Evolutionary conservation across 768 basidiomycete genomes (phyloP), one percentile per base, ranked within the genome.

Genomic region (Podaxis mareebaensis): DNA sequence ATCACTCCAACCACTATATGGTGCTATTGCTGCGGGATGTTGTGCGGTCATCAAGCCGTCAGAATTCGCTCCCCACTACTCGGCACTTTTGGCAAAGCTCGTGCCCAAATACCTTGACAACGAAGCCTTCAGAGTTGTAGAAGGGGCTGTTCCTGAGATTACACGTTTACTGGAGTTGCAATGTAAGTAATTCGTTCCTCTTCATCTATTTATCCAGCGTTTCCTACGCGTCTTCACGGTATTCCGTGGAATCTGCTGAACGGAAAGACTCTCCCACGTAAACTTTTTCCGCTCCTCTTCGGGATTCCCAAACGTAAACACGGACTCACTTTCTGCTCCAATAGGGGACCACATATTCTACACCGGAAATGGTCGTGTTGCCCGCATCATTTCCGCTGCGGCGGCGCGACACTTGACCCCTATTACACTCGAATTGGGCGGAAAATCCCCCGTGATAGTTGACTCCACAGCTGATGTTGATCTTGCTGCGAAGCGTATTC

Each of bases 21-120:
- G 90, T 3, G 91, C 91, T 1, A 88, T 93, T 54, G 80, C 89
- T 0, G 90, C 90, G 0, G 92, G 91, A 0, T 90, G 88, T 67
- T 80, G 85, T n/a, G 82, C 80, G 0, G 79, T 86, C 8, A 52
- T 92, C 68, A 92, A 93, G 69, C 81, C 83, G 0, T 91, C 90
- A 7, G 92, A 93, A 68, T 69, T 85, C 53, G 71, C 78, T 0
- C 83, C 88, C 0, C 73, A 79, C 46, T 78, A 77, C 61, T 79
- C 85, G 0, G 67, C 74, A 3, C 78, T 90, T 3, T 65, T 92
- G 2, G 79, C 83, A 0, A 75, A 79, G 13, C 77, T 90, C 24
- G 52, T 90, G 26, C 83, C 86, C 2, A 80, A 83, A 67, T 67
- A 84, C 76, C 63, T 81, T 74, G 72, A 86, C 76, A 64, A 75